These are phyloP conservation scores for Serendipita sp. DNA, from an alignment of 1,284 basidiomycete species.

Conservation along the genomic window DNA sequence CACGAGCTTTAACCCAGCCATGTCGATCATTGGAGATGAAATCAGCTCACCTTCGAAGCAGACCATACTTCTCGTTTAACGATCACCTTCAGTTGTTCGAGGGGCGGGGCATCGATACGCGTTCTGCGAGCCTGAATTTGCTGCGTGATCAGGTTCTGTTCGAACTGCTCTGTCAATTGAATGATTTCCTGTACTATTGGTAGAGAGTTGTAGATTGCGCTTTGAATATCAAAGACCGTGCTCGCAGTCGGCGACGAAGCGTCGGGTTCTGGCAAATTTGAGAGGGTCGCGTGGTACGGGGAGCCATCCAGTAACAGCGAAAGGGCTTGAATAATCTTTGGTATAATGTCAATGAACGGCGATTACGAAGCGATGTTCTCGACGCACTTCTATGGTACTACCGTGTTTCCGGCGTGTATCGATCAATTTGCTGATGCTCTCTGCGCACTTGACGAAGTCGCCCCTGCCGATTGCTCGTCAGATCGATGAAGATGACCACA, in stretches of 20 bases:
- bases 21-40: slow-evolving; percentile 7
- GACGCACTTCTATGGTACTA: slow-evolving; percentile 27
- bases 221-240: slow-evolving; percentile 42
- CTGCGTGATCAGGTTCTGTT: slow-evolving; percentile 36
- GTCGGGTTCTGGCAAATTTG: slow-evolving; percentile 57
- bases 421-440: slow-evolving; percentile 65
- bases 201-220: slow-evolving; percentile 54
- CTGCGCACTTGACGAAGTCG: slow-evolving; percentile 69
- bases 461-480: slow-evolving; percentile 30
- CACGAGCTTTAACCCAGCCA: slow-evolving; percentile 7
- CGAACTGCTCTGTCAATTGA: slow-evolving; percentile 41
- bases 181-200: slow-evolving; percentile 57
- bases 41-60: slow-evolving; percentile 36
- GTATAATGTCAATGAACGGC: slow-evolving; percentile 6
- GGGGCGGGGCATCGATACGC: slow-evolving; percentile 52
- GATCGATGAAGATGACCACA: neutral
- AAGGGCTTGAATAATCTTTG: slow-evolving; percentile 54
- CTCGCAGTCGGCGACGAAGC: slow-evolving; percentile 44
- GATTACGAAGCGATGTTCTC: slow-evolving; percentile 24
- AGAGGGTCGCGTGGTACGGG: slow-evolving; percentile 47
- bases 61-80: slow-evolving; percentile 49
- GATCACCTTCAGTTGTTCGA: slow-evolving; percentile 52
- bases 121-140: slow-evolving; percentile 67
- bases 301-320: slow-evolving; percentile 66
- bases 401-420: slow-evolving; percentile 48